Percentiles rank a stretch among this genome's conserved stretches.
These are phyloP conservation scores for Neoarthrinium moseri DNA, from an alignment of 2,329 filamentous ascomycete species.

Conservation along the genomic window DNA sequence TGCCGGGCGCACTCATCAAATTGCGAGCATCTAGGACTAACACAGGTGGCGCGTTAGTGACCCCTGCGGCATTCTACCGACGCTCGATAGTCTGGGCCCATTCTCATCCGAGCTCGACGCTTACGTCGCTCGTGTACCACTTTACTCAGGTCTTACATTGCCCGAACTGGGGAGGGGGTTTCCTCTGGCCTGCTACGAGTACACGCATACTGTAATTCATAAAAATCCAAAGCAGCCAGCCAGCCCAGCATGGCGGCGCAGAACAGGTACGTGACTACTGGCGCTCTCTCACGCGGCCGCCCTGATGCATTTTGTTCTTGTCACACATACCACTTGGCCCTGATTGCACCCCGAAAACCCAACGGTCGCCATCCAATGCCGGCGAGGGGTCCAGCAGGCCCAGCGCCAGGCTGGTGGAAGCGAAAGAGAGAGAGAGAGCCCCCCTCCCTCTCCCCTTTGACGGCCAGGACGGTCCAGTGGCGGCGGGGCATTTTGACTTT, in stretches of 20 bases:
- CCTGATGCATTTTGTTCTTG: too few relatives aligned
- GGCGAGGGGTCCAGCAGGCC: not conserved
- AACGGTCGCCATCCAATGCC: not conserved
- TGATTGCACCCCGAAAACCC: not conserved
- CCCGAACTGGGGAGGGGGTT: too few relatives aligned
- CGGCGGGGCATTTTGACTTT: slow-evolving; percentile 8
- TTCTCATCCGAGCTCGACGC: not conserved
- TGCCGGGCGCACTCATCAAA: not conserved
- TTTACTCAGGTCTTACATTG: not conserved
- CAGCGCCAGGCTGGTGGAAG: not conserved
- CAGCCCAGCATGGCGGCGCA: slow-evolving; percentile 31
- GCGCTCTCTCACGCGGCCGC: too few relatives aligned
- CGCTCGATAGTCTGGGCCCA: not conserved
- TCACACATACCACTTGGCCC: too few relatives aligned
- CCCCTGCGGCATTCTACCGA: not conserved
- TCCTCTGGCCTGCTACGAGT: too few relatives aligned
- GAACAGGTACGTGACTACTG: slow-evolving; percentile 30
- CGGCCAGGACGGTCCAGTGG: too few relatives aligned
- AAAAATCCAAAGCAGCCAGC: slow-evolving; percentile 1
- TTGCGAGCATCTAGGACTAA: slow-evolving; percentile 2
- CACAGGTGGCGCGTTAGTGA: not conserved
- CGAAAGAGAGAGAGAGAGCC: not conserved
- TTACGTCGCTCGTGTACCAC: not conserved
- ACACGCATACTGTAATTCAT: too few relatives aligned
- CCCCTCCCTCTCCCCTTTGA: not conserved